Base-by-base conservation (phyloP, 2,329 filamentous ascomycete species). In the Beauveria medogensis region DNA sequence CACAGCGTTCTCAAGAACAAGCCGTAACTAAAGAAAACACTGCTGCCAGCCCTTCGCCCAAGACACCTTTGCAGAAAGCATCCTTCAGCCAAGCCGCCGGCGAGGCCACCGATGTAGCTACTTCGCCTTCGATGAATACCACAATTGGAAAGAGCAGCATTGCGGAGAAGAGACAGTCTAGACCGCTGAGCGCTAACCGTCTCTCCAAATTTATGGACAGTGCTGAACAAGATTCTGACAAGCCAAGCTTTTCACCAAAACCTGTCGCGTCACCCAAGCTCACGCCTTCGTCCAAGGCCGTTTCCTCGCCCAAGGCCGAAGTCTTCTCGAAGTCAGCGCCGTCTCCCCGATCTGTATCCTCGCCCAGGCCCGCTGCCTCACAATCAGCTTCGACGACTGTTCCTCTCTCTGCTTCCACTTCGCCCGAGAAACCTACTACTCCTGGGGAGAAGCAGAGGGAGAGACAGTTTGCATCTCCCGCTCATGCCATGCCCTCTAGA, bases 161-260 rank as follows among this genome's bases (percentile, higher is more conserved):
- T 30, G 48, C 56, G 5, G 47, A 59, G n/a, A 59, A 53, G 56
- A 53, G 50, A 18, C 40, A 55, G 43, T 60, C 58, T 5, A 60
- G 41, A 16, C 41, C 43, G 66, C 72, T 86, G 22, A 79, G 85
- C 65, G 70, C 80, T 69, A 86, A 82, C 69, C 77, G 83, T 59
- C 79, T 85, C 72, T 86, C 84, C 2, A 77, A 72, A 59, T 87
- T 87, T 65, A 65, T 85, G 16, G 80, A 81, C 61, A 78, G 80
- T 47, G 66, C 50, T 51, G 71, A 61, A 69, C 68, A 55, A 7
- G 71, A 72, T n/a, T 43, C 65, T 37, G 28, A 51, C 1, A 69
- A 64, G 53, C 43, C 48, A 16, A 24, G 14, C 12, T 20, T 24
- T 8, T 60, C 58, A 10, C 47, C 56, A 9, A 59, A 73, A 50